A percentile compares a stretch with the other conserved stretches of the same genome.
Evolutionary conservation across 2,329 filamentous ascomycete genomes (phyloP).

Genomic region (Alternaria dauci): DNA sequence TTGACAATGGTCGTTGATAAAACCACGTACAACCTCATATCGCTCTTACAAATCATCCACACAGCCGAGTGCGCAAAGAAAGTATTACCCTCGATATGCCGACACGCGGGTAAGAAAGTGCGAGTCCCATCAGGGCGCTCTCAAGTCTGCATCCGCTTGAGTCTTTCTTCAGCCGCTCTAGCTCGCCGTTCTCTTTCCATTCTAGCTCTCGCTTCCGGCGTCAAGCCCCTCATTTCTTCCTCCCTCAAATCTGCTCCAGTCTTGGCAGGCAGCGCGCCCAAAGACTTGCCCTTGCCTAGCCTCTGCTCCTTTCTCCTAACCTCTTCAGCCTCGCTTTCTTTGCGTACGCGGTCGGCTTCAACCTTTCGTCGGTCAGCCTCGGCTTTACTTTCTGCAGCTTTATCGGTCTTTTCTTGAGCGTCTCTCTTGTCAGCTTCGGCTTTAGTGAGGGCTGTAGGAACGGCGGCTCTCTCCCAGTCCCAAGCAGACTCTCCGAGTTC

Average conservation of each 20-base stretch:
- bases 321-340: constrained; percentile 60
- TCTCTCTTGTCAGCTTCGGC: constrained; percentile 75
- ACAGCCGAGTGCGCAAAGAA: neutral
- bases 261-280: constrained; percentile 69
- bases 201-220: constrained; percentile 83
- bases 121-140: neutral
- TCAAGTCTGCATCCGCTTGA: constrained; percentile 61
- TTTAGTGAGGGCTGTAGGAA: constrained; percentile 75
- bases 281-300: constrained; percentile 59
- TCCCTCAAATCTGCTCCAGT: constrained; percentile 82
- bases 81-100: neutral
- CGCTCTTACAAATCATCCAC: neutral
- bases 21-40: neutral
- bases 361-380: constrained; percentile 70
- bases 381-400: constrained; percentile 69
- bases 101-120: neutral
- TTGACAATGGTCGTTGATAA: neutral
- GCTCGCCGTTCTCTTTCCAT: constrained; percentile 90
- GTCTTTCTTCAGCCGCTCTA: constrained; percentile 87
- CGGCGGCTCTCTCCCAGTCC: constrained; percentile 78
- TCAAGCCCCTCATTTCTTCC: constrained; percentile 84
- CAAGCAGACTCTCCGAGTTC: constrained; percentile 80
- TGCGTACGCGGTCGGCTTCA: constrained; percentile 76
- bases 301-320: constrained; percentile 61
- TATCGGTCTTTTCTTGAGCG: constrained; percentile 74